These are phyloP conservation scores for Chrysoporthe austroafricana DNA, from an alignment of 2,329 filamentous ascomycete genomes.

Conservation along the genomic window DNA sequence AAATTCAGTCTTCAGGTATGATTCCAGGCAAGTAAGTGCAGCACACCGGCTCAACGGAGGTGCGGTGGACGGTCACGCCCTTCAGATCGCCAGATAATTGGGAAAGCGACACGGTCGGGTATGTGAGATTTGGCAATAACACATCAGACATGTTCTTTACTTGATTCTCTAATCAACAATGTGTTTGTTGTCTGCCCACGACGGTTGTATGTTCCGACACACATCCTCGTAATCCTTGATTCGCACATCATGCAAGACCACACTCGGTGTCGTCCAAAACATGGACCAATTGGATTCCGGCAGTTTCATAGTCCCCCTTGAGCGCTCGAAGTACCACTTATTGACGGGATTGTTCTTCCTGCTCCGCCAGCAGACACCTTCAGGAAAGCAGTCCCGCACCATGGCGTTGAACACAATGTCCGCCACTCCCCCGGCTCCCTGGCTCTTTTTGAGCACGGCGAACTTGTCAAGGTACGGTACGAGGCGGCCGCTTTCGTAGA, in stretches of 20 bases:
- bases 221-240: conserved; percentile 75
- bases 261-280: conserved; percentile 89
- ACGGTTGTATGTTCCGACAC: conserved; percentile 67
- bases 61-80: not conserved
- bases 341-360: conserved; percentile 93
- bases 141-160: not conserved
- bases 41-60: too few relatives aligned
- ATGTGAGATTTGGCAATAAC: not conserved
- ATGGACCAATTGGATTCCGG: conserved; percentile 89
- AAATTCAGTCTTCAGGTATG: not conserved
- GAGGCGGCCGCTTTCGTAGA: conserved; percentile 61
- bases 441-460: conserved; percentile 83
- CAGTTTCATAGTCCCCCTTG: conserved; percentile 81
- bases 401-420: conserved; percentile 97
- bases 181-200: conserved; percentile 64
- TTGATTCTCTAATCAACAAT: conserved; percentile 54
- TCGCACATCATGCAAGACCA: conserved; percentile 56
- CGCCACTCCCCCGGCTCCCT: conserved; percentile 89
- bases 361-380: conserved; percentile 91
- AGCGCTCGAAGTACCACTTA: conserved; percentile 98
- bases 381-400: conserved; percentile 85
- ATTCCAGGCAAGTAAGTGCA: too few relatives aligned
- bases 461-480: conserved; percentile 98
- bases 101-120: not conserved
- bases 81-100: not conserved